Percentiles rank a stretch among this genome's conserved stretches.
phyloP scores from a whole-genome alignment of 2,329 filamentous ascomycete genomes.

The Beauveria rudraprayagi region DNA sequence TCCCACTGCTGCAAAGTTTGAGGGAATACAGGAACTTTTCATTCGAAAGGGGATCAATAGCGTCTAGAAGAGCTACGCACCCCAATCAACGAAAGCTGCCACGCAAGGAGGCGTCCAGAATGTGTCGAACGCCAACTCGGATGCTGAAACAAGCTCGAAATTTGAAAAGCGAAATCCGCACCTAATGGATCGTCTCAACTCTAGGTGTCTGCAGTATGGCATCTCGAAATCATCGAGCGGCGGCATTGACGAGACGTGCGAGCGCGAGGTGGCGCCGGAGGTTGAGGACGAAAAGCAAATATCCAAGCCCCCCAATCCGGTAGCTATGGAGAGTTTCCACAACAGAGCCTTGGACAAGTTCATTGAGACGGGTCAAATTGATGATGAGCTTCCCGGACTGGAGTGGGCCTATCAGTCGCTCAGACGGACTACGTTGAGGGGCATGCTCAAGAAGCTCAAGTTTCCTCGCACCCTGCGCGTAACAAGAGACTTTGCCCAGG shows the following conservation, averaged over 20 bases:
- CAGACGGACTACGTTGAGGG: constrained; percentile 27
- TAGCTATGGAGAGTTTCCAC: constrained; percentile 32
- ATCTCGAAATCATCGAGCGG: background rate
- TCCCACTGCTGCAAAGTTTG: background rate
- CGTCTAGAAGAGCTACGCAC: background rate
- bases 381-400: constrained; percentile 22
- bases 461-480: background rate
- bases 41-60: background rate
- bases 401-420: constrained; percentile 39
- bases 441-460: background rate
- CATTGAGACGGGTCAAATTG: constrained; percentile 27
- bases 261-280: constrained; percentile 59
- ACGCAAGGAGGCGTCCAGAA: background rate
- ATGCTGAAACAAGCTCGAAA: background rate
- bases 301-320: constrained; percentile 35
- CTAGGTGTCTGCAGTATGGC: background rate
- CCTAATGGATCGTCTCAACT: background rate
- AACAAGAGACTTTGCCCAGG: background rate
- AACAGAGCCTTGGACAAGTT: constrained; percentile 36
- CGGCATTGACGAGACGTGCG: constrained; percentile 56
- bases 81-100: background rate
- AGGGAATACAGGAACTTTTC: background rate
- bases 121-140: background rate
- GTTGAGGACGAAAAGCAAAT: constrained; percentile 51
- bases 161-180: background rate